phyloP scores from a whole-genome alignment of 2,329 filamentous ascomycete species.

The Periconia macrospinosa region DNA sequence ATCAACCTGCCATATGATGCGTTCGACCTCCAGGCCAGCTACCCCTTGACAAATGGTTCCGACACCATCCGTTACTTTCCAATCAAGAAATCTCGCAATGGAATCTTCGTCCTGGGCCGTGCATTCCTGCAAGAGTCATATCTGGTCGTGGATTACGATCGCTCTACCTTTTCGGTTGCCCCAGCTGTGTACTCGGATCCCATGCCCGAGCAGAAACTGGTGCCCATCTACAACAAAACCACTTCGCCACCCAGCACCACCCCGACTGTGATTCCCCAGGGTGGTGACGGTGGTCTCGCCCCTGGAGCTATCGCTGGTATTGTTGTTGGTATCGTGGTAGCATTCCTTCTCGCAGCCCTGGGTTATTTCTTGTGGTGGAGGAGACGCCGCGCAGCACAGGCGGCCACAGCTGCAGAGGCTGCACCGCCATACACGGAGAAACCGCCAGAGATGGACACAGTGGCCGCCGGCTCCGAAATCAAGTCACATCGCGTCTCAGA shows the following conservation, averaged over 20 bases:
- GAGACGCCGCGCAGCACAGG: conserved; percentile 15
- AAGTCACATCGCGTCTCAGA: conserved; percentile 37
- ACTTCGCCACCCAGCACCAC: conserved; percentile 10
- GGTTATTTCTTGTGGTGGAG: conserved; percentile 32
- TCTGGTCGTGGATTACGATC: conserved; percentile 41
- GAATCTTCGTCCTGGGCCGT: conserved; percentile 32
- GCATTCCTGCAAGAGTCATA: conserved; percentile 44
- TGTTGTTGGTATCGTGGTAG: conserved; percentile 35
- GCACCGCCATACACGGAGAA: conserved; percentile 9
- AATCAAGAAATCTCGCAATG: conserved; percentile 28
- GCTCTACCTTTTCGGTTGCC: conserved; percentile 35
- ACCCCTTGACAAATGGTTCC: conserved; percentile 7
- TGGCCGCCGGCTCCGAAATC: conserved; percentile 26
- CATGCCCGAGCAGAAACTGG: conserved; percentile 19
- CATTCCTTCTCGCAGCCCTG: conserved; percentile 24
- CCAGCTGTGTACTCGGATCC: conserved; percentile 25
- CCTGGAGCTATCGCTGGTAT: conserved; percentile 37
- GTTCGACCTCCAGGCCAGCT: conserved; percentile 21
- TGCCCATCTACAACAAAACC: conserved; percentile 25
- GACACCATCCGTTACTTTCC: conserved; percentile 32
- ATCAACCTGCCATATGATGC: conserved; percentile 35
- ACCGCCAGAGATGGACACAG: conserved; percentile 32
- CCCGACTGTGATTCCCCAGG: conserved; percentile 2
- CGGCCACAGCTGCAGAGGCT: background rate
- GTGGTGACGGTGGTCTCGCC: conserved; percentile 19